Base-by-base conservation (phyloP, 2,329 filamentous ascomycete genomes). In the Moelleriella libera region DNA sequence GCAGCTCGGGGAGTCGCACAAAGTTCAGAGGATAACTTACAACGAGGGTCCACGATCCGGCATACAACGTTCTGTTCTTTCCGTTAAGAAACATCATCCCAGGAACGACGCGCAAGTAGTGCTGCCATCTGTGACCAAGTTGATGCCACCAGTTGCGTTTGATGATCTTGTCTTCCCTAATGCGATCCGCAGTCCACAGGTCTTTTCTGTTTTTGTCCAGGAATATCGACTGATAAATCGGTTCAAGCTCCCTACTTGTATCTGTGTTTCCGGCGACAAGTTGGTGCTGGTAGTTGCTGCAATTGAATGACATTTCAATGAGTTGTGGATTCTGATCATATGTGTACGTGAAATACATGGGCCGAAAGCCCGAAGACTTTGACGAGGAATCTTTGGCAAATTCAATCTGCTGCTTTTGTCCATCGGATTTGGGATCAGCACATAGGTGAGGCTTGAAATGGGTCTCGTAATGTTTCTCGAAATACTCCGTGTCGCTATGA, bases 221-320 rank as follows among this genome's bases (percentile, higher is more conserved):
- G 57, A 80, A 83, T 47, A 82, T 83, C 7, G 76, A 81, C 53
- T 88, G 82, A 59, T 84, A 87, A 12, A 87, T 74, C 55, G 85
- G 81, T 46, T 75, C 68, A 30, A 76, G 71, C 46, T 51, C 50
- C 5, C 49, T 49, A 0, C 39, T 37, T 29, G 56, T 41, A 1
- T 53, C 39, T 8, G 50, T 45, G 14, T 56, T 58, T 1, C 59
- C 57, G 21, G 60, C 60, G 1, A 78, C 77, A 52, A 88, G 83
- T 57, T 87, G 83, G 43, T 80, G 72, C 59, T 88, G 83, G 62
- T 87, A 86, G 59, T 85, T 84, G 39, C 79, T 82, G 64, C 80
- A 84, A 60, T 88, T 82, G 62, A 86, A 88, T 48, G 75, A 82
- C 79, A 82, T 82, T 58, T 82, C 78, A 6, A 83, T 73, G 55